Base-by-base conservation (phyloP, 805 yeast genomes). In the Suhomyces sp. region DNA sequence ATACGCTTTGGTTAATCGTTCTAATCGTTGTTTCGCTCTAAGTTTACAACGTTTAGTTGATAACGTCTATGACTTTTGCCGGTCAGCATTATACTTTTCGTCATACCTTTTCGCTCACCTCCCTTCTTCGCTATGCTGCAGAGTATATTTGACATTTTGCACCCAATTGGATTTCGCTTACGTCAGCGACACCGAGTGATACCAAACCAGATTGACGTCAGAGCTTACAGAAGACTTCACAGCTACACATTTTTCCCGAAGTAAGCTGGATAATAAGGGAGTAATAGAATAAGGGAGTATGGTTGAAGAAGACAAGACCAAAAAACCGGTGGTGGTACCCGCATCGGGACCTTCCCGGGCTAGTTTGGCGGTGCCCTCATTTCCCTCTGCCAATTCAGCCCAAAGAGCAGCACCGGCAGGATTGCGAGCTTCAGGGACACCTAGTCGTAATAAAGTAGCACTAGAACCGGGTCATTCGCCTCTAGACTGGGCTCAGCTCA, bases 381-480 rank as follows among this genome's bases (percentile, higher is more conserved):
- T 71, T 46, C 74, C 75, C 10, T 61, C 72, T 0, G 65, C 70
- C 6, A 68, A 66, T 53, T 75, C 79, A 1, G 61, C 66, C 2
- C 79, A 75, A 47, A 58, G 78, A 53, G 74, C 53, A 20, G 22
- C 52, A 29, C 40, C 40, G 12, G 13, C 41, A 12, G 48, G 50
- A 8, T 56, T 58, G 37, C 49, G 47, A 15, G 57, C 51, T 6
- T 63, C 58, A 7, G 53, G 56, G 9, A 56, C 50, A 19, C 40
- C 20, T 4, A 20, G 25, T 20, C 47, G 76, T 2, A 56, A 60
- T 8, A 88, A 89, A 59, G 92, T 89, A 3, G 75, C 68, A 0
- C 73, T 89, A 15, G 73, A 78, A 43, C 96, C 94, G 0, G 96
- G 96, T 1, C 89, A 84, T 61, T 89, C 96, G 2, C 92, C 96